Base-by-base conservation (phyloP, 108 stramenopile species). In the Nitzschia palea region DNA sequence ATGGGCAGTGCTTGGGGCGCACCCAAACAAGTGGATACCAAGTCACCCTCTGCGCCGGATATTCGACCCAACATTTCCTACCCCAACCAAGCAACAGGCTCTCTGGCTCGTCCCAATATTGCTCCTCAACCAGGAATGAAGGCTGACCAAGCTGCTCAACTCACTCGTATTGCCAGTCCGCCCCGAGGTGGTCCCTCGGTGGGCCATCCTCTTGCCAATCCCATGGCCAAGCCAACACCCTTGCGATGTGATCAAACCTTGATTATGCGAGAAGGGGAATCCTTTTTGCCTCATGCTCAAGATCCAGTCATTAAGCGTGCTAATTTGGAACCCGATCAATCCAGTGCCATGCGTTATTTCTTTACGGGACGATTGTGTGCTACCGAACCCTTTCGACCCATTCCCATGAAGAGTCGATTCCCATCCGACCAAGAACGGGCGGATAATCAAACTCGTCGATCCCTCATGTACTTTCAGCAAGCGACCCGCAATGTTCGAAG, bases 341-440 rank as follows among this genome's bases (percentile, higher is more conserved):
- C 9, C 15, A 48, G n/a, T 48, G 18, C 4, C 8, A 18, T 20
- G 47, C 47, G 47, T 4, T 48, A 48, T 18, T 48, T 48, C 47
- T 48, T 48, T 48, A 48, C 47, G 17, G 47, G 47, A 10, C 47
- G 47, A 5, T 20, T 48, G 15, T 48, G 47, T 18, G 47, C 47
- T 18, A 18, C 47, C 4, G 47, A 48, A n/a, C n/a, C 47, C 9
- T 48, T 48, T 20, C 8, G n/a, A 4, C 15, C 8, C 47, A 20
- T 48, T 48, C 47, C 47, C 47, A 48, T 48, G 47, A 20, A 8
- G 15, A 48, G n/a, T 48, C 47, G 47, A 4, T 48, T 48, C 47
- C 47, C 47, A 48, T n/a, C 15, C 4, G 47, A 48, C 22, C 47
- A 48, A 48, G 47, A 48, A 48, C 47, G 47, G 18, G 47, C n/a